Conservation (phyloP, 2,329 filamentous ascomycete genomes). For the Fusarium torulosum region DNA sequence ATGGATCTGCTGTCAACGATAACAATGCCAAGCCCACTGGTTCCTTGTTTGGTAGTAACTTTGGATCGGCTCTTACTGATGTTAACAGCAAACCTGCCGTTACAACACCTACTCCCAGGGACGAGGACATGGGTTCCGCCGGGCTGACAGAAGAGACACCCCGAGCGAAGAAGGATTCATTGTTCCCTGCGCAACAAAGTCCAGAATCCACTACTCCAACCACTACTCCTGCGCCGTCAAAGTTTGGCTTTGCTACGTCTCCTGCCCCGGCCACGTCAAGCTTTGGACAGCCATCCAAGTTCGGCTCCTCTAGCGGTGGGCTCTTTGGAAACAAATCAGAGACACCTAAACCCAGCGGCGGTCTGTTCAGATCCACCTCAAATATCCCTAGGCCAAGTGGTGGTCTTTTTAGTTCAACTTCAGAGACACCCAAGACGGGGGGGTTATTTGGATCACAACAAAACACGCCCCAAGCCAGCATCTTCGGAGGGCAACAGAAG, state of each 20-base stretch:
- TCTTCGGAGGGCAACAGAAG: conserved; percentile 45
- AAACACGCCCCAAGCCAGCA: conserved; percentile 37
- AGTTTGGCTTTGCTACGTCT: conserved; percentile 58
- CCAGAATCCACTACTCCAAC: conserved; percentile 63
- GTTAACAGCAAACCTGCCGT: conserved; percentile 55
- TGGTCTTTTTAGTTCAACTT: conserved; percentile 42
- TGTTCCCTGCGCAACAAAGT: conserved; percentile 45
- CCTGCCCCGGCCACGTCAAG: conserved; percentile 50
- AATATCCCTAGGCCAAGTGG: conserved; percentile 36
- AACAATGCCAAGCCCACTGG: conserved; percentile 65
- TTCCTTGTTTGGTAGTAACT: conserved; percentile 71
- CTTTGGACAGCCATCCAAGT: conserved; percentile 54
- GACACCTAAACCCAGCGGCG: conserved; percentile 42
- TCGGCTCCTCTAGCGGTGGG: conserved; percentile 42
- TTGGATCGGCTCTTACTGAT: conserved; percentile 69
- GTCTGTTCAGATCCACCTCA: conserved; percentile 45
- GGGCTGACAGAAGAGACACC: conserved; percentile 53
- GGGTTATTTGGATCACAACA: conserved; percentile 43
- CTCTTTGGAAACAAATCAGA: conserved; percentile 50
- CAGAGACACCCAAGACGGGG: conserved; percentile 49
- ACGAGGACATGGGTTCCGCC: conserved; percentile 65
- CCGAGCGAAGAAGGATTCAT: conserved; percentile 53
- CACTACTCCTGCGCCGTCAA: conserved; percentile 63
- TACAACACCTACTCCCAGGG: conserved; percentile 56
- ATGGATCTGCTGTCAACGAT: conserved; percentile 70